These are phyloP conservation scores for Hippophae gyantsensis DNA, from an alignment of 306 rosid species.

Conservation along the genomic window DNA sequence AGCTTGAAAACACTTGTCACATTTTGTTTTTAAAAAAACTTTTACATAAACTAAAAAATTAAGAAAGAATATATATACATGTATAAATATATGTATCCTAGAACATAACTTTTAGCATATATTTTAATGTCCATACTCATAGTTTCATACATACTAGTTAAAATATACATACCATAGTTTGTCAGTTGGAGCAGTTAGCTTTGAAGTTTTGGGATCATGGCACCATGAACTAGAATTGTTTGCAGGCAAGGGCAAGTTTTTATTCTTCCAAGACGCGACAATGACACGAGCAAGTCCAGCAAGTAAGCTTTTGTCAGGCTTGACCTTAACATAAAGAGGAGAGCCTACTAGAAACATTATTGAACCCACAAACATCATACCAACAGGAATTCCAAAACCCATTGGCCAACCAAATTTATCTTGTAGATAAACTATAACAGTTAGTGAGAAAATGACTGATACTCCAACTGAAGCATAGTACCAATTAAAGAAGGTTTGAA, in stretches of 20 bases:
- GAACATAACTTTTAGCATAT: background rate
- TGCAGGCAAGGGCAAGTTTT: slow-evolving; percentile 5
- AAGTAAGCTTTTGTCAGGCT: slow-evolving; percentile 4
- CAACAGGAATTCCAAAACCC: slow-evolving; percentile 26
- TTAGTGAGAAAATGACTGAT: slow-evolving; percentile 1
- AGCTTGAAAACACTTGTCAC: too few relatives aligned
- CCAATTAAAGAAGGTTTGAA: slow-evolving; percentile 9
- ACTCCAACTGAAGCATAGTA: background rate
- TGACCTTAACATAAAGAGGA: slow-evolving; percentile 14
- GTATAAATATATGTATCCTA: background rate
- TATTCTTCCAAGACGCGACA: slow-evolving; percentile 18
- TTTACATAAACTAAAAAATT: background rate
- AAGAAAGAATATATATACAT: background rate
- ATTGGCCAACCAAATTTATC: slow-evolving; percentile 22
- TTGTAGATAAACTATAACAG: slow-evolving; percentile 20
- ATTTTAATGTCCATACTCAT: too few relatives aligned
- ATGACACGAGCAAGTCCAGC: slow-evolving; percentile 10
- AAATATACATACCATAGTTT: slow-evolving; percentile 16
- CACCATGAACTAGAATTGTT: background rate
- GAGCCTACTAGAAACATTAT: slow-evolving; percentile 16
- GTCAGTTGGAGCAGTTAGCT: slow-evolving; percentile 16
- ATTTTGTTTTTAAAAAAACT: background rate
- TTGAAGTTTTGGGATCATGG: slow-evolving; percentile 3
- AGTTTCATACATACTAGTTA: too few relatives aligned
- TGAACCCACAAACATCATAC: slow-evolving; percentile 14